Percentiles rank a stretch among this genome's conserved stretches.
Evolutionary conservation across 163 green algal species (phyloP).

Genomic region (Coccomyxa subellipsoidea): DNA sequence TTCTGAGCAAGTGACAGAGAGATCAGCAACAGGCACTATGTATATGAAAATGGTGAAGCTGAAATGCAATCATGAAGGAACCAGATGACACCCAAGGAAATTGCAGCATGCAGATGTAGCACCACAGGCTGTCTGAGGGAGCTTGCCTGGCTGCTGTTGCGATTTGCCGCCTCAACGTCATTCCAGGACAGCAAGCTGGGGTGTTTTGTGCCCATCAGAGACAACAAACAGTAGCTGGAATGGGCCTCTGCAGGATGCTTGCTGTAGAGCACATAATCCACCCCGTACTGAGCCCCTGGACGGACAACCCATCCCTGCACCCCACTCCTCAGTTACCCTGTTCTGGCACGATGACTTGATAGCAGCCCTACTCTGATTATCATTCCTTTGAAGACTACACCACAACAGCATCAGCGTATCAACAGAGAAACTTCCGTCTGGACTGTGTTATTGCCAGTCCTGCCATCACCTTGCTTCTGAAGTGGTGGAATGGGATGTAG

Average conservation of each 20-base stretch:
- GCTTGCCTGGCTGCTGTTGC: conserved; percentile 27
- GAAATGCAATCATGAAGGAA: conserved; percentile 7
- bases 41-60: too few species aligned
- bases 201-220: conserved; percentile 23
- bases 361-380: too few species aligned
- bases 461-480: conserved; percentile 54
- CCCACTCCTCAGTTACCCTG: too few species aligned
- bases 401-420: too few species aligned
- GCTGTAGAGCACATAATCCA: conserved; percentile 61
- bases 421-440: too few species aligned
- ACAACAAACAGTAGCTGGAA: conserved; percentile 43
- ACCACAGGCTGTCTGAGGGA: not conserved
- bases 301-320: conserved; percentile 56
- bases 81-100: too few species aligned
- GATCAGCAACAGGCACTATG: too few species aligned
- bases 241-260: conserved; percentile 50
- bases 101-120: too few species aligned
- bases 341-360: too few species aligned
- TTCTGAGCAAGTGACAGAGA: too few species aligned
- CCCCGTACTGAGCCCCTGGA: conserved; percentile 61
- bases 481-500: conserved; percentile 51
- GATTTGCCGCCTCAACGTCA: conserved; percentile 41
- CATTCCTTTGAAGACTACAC: too few species aligned
- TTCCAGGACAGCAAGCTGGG: conserved; percentile 30
- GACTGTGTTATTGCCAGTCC: too few species aligned